Evolutionary conservation across 345 rosid species (phyloP).

Genomic region (Capsella bursapastoris): DNA sequence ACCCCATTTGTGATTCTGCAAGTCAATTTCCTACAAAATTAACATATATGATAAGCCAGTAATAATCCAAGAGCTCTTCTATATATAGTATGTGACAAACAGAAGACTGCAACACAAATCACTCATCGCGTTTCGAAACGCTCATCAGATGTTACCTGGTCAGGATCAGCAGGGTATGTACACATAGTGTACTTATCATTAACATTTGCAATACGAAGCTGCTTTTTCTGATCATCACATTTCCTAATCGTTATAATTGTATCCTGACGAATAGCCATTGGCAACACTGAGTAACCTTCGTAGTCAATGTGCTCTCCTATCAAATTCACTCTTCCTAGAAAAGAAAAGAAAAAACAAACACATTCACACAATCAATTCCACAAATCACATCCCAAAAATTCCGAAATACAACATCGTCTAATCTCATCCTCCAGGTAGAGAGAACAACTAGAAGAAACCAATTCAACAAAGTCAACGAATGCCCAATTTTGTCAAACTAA

Average conservation of each 20-base stretch:
- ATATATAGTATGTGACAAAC: background rate
- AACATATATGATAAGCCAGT: constrained; percentile 18
- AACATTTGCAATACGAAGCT: constrained; percentile 76
- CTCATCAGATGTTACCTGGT: constrained; percentile 55
- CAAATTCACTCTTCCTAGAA: constrained; percentile 92
- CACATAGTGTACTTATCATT: constrained; percentile 71
- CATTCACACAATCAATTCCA: background rate
- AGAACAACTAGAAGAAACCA: background rate
- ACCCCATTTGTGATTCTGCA: constrained; percentile 93
- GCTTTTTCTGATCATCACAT: constrained; percentile 52
- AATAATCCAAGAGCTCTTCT: background rate
- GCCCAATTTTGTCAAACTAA: background rate
- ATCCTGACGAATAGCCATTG: constrained; percentile 98
- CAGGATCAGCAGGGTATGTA: constrained; percentile 81
- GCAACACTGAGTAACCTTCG: constrained; percentile 96
- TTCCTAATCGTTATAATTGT: constrained; percentile 84
- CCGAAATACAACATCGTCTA: background rate
- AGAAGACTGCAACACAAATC: background rate
- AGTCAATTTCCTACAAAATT: constrained; percentile 73
- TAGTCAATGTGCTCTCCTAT: constrained; percentile 98
- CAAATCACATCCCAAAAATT: constrained; percentile 19
- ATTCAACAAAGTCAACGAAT: background rate
- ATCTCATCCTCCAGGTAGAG: background rate
- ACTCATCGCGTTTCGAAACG: background rate
- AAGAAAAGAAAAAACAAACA: background rate